These are phyloP conservation scores for Cryptosporidium baileyi DNA, from an alignment of 169 alveolate genomes.

Conservation along the genomic window DNA sequence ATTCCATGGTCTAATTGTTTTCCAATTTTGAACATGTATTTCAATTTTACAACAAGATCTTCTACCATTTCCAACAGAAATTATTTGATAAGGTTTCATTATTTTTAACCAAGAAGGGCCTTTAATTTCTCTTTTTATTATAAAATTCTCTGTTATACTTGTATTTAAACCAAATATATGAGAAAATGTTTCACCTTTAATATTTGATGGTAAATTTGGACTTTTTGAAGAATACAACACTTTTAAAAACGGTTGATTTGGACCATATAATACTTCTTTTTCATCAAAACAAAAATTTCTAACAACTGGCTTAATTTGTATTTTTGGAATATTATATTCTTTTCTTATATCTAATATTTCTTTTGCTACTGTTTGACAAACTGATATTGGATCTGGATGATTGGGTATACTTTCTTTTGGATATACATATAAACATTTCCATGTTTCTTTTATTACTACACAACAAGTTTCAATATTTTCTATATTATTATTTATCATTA, in stretches of 20 bases:
- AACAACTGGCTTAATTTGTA: slow-evolving; percentile 54
- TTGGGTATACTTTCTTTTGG: slow-evolving; percentile 55
- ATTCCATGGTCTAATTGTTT: slow-evolving; percentile 53
- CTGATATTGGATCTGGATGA: slow-evolving; percentile 43
- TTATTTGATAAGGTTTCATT: slow-evolving; percentile 34
- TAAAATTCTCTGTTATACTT: slow-evolving; percentile 74
- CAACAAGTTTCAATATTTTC: slow-evolving; percentile 29
- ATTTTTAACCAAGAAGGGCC: slow-evolving; percentile 85
- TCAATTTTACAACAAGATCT: slow-evolving; percentile 45
- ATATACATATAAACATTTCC: slow-evolving; percentile 50
- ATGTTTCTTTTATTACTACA: slow-evolving; percentile 36
- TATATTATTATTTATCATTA: not conserved
- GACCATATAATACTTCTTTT: slow-evolving; percentile 41
- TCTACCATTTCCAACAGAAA: slow-evolving; percentile 61
- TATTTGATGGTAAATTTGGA: slow-evolving; percentile 67
- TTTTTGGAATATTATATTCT: slow-evolving; percentile 36
- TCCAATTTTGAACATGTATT: slow-evolving; percentile 52
- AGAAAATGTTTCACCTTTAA: slow-evolving; percentile 72
- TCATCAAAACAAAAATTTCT: slow-evolving; percentile 50
- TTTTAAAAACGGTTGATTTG: slow-evolving; percentile 59
- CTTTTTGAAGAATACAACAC: slow-evolving; percentile 21
- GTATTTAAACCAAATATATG: slow-evolving; percentile 74
- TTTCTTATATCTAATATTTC: slow-evolving; percentile 40
- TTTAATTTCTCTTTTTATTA: slow-evolving; percentile 78
- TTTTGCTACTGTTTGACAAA: slow-evolving; percentile 49